Evolutionary conservation across 495 filamentous ascomycete genomes (phyloP), one percentile per base, ranked within the genome.

Genomic region (Aspergillus egyptiacus): DNA sequence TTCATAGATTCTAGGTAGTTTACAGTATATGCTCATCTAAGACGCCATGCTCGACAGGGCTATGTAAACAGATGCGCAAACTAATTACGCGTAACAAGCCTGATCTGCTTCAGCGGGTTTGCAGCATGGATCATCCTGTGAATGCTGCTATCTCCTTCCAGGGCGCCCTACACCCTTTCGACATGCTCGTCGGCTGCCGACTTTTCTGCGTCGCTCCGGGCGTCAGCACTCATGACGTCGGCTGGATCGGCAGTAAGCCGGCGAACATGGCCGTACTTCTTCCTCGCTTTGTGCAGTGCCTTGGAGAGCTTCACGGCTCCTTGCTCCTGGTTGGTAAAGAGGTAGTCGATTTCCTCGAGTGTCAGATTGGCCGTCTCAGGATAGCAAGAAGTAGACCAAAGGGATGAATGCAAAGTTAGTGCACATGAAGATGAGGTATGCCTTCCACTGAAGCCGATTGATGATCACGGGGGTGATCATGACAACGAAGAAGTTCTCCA

Each of bases 351-450:
- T 25, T 65, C 63, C 40, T 68, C 66, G 3, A 71, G 59, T 54
- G 65, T 80, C 69, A 58, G 63, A 46, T 64, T 66, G n/a, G 63
- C 57, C 1, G 71, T 73, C 32, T 73, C 69, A 0, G 70, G 68
- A 49, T 68, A 73, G 42, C 59, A 69, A n/a, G 57, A 71, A 71
- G 46, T 72, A 74, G 19, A 74, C 55, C 7, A 71, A 55, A 3
- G 71, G 71, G 13, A 74, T 56, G 47, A 73, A 76, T 1, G 65
- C 44, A 15, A 70, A 66, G 53, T 83, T 82, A 51, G 79, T 75
- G 32, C 72, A 70, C 51, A 74, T 76, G 62, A 76, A 85, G 40
- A 82, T 76, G 51, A 84, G 65, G 59, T 78, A 84, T 48, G 76
- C 77, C 48, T 73, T 68, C 81, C 79, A 85, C 10, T 68, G 63